phyloP scores from a whole-genome alignment of 768 basidiomycete species.

The Lepiota brunneoincarnata region DNA sequence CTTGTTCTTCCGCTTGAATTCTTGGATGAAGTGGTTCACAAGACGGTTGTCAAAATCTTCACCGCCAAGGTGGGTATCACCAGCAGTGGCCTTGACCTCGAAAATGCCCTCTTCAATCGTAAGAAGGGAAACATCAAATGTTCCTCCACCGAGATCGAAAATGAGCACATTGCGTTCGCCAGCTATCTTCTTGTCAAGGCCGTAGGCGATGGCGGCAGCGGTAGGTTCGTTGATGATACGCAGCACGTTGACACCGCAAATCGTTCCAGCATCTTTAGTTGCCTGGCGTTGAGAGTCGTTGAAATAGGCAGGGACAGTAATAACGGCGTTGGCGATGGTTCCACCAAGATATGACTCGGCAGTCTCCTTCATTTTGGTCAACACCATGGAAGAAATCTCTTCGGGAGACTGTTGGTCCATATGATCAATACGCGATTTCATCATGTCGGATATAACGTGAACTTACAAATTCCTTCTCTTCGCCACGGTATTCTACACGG shows the following conservation, averaged over 20 bases:
- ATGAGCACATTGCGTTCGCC: slow-evolving; percentile 96
- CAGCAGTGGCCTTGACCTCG: slow-evolving; percentile 97
- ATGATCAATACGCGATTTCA: not conserved
- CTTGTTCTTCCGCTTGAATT: slow-evolving; percentile 98
- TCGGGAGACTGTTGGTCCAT: slow-evolving; percentile 70
- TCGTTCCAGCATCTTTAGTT: slow-evolving; percentile 96
- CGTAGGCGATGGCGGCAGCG: slow-evolving; percentile 97
- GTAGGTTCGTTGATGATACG: slow-evolving; percentile 99
- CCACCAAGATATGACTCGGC: slow-evolving; percentile 94
- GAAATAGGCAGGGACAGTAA: slow-evolving; percentile 97
- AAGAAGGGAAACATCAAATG: slow-evolving; percentile 95
- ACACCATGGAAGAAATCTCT: slow-evolving; percentile 97
- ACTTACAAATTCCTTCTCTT: slow-evolving; percentile 89
- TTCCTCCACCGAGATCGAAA: slow-evolving; percentile 98
- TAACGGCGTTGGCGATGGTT: slow-evolving; percentile 84
- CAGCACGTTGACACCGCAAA: slow-evolving; percentile 92
- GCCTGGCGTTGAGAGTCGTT: slow-evolving; percentile 99
- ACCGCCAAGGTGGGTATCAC: slow-evolving; percentile 97
- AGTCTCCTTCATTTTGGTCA: slow-evolving; percentile 97
- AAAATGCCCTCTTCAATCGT: slow-evolving; percentile 98
- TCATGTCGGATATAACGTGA: slow-evolving; percentile 11
- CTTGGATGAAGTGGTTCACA: slow-evolving; percentile 94
- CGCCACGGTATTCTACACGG: slow-evolving; percentile 87
- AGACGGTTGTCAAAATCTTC: slow-evolving; percentile 99
- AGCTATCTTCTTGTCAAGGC: slow-evolving; percentile 90